phyloP scores from a whole-genome alignment of 179 eudicot species.

The Spergularia azorica region DNA sequence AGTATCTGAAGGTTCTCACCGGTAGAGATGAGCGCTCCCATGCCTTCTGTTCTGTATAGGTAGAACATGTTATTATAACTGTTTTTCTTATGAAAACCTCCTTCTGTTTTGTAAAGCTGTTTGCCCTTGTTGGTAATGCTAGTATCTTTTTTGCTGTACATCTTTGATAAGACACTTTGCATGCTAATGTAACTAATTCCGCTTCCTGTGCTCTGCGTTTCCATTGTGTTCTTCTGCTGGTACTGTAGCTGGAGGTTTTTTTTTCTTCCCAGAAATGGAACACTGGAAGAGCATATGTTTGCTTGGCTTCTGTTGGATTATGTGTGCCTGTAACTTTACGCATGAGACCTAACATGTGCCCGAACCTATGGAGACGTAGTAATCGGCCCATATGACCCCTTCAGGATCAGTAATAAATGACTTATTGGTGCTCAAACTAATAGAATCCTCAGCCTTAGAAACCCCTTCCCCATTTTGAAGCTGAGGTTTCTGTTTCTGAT shows the following conservation, averaged over 20 bases:
- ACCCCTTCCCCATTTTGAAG: not conserved
- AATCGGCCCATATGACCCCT: not conserved
- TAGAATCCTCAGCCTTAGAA: not conserved
- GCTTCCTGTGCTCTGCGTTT: not conserved
- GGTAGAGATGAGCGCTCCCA: conserved; percentile 11
- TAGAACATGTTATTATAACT: conserved; percentile 10
- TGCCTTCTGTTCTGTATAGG: conserved; percentile 2
- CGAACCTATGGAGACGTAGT: not conserved
- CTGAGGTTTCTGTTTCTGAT: conserved; percentile 7
- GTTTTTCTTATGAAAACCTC: not conserved
- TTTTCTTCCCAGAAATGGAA: too few species aligned
- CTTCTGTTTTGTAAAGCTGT: not conserved
- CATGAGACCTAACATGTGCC: conserved; percentile 2
- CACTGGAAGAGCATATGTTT: not conserved
- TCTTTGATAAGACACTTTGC: not conserved
- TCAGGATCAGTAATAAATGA: not conserved
- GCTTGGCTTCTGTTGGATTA: not conserved
- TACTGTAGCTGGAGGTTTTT: not conserved
- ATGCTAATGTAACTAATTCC: not conserved
- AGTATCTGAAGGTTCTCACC: conserved; percentile 45
- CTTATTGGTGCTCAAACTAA: not conserved
- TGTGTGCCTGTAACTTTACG: not conserved
- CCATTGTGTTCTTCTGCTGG: not conserved
- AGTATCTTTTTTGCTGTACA: not conserved
- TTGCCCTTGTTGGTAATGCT: not conserved